Conservation (phyloP, 768 basidiomycete species). For the Psilocybe cyanescens region DNA sequence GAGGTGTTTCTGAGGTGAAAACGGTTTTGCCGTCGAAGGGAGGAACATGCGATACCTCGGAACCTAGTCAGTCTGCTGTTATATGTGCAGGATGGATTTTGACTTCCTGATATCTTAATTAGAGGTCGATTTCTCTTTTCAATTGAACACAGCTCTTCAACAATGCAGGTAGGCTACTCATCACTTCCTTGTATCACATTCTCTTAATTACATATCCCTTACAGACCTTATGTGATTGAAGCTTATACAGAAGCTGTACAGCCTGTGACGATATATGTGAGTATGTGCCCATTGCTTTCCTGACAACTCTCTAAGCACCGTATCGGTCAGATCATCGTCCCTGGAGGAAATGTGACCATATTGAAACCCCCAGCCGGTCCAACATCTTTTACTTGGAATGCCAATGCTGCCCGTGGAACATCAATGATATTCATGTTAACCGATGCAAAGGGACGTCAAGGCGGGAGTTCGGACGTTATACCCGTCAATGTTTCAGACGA, state of each 20-base stretch:
- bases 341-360: conserved; percentile 56
- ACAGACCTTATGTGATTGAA: conserved; percentile 51
- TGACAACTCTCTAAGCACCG: neutral
- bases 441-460: conserved; percentile 52
- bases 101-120: neutral
- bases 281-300: conserved; percentile 13
- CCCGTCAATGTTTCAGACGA: conserved; percentile 52
- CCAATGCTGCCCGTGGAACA: conserved; percentile 61
- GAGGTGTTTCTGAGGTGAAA: conserved; percentile 57
- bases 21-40: conserved; percentile 50
- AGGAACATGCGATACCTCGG: conserved; percentile 54
- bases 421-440: conserved; percentile 59
- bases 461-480: conserved; percentile 62
- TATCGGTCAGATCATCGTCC: conserved; percentile 58
- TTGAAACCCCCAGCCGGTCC: conserved; percentile 45
- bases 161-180: conserved; percentile 59
- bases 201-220: neutral
- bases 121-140: conserved; percentile 50
- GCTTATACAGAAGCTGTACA: conserved; percentile 47
- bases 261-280: conserved; percentile 59
- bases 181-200: conserved; percentile 6
- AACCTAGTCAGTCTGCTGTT: conserved; percentile 35
- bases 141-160: conserved; percentile 53
- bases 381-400: conserved; percentile 54
- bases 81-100: neutral